Evolutionary conservation across 257 asterid genomes (phyloP), one percentile per base, ranked within the genome.

Genomic region (Solanum pinnatisectum): DNA sequence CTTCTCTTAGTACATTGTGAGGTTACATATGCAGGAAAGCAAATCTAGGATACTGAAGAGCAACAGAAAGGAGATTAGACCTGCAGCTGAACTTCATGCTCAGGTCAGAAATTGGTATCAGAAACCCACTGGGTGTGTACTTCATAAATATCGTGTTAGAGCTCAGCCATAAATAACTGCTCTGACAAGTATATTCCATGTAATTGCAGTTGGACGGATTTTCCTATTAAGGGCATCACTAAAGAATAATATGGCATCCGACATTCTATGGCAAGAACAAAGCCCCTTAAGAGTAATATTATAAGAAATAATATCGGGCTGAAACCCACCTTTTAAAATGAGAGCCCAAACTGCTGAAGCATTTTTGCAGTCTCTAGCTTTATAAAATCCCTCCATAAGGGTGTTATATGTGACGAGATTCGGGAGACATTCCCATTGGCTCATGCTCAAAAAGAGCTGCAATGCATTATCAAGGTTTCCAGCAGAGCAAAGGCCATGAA

Each of bases 141-240:
- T 78, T 39, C 60, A 78, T 40, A 14, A n/a, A 23, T n/a, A 40
- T 7, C 35, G 4, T 40, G 60, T n/a, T 40, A 40, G 88, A 90
- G 76, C 84, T 84, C 91, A 90, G 35, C 89, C 84, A 87, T 15
- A 89, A 90, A 94, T 82, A 73, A 97, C 96, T 84, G 99, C 98
- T 92, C 99, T 90, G 89, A 96, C 98, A 84, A 96, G 98, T 92
- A 97, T 97, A 88, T 93, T 94, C 99, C 99, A 97, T 85, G 98
- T 94, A 85, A 96, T 65, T 68, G 90, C 56, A 49, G 98, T 96
- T 20, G 99, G 99, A 89, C 89, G 91, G 88, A 93, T 89, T 72
- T 92, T 91, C 91, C 90, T 91, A 40, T 90, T 52, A 91, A 94
- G 83, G 87, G 98, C 98, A 92, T 93, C 91, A 52, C 93, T 92